phyloP scores from a whole-genome alignment of 106 monocot species.

The Dendrobium nobile region DNA sequence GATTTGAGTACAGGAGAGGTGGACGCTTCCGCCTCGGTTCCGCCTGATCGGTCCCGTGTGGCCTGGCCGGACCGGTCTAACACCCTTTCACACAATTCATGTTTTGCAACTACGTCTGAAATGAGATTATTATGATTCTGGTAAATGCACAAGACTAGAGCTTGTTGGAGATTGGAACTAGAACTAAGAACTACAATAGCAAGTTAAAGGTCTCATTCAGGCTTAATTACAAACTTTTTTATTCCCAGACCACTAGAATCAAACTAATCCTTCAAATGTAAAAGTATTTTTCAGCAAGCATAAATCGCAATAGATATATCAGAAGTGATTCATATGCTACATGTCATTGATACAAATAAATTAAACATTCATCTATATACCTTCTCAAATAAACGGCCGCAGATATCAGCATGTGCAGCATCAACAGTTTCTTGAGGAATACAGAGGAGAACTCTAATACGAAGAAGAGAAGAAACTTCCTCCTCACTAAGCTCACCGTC shows the following conservation, averaged over 20 bases:
- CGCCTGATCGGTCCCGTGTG: no score
- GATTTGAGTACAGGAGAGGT: no score
- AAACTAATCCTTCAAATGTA: background rate
- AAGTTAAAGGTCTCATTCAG: background rate
- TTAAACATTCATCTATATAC: constrained; percentile 19
- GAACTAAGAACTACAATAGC: background rate
- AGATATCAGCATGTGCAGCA: constrained; percentile 86
- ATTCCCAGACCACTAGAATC: background rate
- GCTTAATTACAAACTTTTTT: background rate
- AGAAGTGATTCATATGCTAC: background rate
- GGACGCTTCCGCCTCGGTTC: no score
- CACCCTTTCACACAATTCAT: no score
- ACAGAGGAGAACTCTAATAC: constrained; percentile 72
- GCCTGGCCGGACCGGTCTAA: no score
- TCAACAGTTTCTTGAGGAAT: constrained; percentile 83
- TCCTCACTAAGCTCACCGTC: constrained; percentile 75
- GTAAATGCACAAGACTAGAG: background rate
- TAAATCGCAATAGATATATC: background rate
- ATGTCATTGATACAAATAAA: background rate
- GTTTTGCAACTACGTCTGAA: no score
- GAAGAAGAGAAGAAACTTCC: constrained; percentile 55
- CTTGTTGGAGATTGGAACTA: background rate
- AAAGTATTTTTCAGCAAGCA: background rate
- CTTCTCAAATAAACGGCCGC: constrained; percentile 86
- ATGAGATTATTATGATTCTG: no score